These are phyloP conservation scores for Fusarium newnesense DNA, from an alignment of 2,329 filamentous ascomycete genomes.

Conservation along the genomic window DNA sequence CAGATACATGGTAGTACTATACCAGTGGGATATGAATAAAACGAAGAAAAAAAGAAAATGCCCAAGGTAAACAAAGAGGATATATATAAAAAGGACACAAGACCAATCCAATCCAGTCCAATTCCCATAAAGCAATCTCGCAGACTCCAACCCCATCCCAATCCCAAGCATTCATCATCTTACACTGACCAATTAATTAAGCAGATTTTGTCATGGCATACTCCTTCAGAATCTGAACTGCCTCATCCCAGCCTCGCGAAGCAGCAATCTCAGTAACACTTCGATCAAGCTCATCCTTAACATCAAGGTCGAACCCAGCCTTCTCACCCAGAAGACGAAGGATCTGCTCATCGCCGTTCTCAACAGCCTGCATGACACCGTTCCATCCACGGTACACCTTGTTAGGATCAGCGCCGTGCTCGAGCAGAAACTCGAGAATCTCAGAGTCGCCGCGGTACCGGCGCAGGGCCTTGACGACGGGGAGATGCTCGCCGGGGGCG, in stretches of 20 bases:
- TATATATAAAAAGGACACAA: conserved; percentile 24
- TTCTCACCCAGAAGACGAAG: conserved; percentile 62
- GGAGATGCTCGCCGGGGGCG: conserved; percentile 75
- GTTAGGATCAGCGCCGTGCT: conserved; percentile 74
- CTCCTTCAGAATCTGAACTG: conserved; percentile 55
- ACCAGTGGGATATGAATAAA: conserved; percentile 28
- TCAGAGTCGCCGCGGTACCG: conserved; percentile 66
- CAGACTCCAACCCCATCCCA: conserved; percentile 32
- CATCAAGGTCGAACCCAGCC: conserved; percentile 61
- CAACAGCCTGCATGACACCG: conserved; percentile 71
- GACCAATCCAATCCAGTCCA: conserved; percentile 4
- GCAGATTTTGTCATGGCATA: conserved; percentile 24
- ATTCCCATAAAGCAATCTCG: conserved; percentile 27
- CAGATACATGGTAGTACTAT: conserved; percentile 17
- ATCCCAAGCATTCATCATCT: conserved; percentile 32
- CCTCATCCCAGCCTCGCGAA: conserved; percentile 68
- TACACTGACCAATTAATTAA: conserved; percentile 22
- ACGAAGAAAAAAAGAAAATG: conserved; percentile 14
- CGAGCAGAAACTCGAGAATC: conserved; percentile 71
- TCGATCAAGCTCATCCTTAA: conserved; percentile 63
- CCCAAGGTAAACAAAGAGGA: conserved; percentile 33
- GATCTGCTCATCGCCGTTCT: conserved; percentile 68
- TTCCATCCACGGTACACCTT: conserved; percentile 74
- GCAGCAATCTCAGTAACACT: conserved; percentile 68
- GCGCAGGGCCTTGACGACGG: conserved; percentile 75